Evolutionary conservation across 768 basidiomycete species (phyloP), one percentile per base, ranked within the genome.

Genomic region (Leucogyrophana mollusca): DNA sequence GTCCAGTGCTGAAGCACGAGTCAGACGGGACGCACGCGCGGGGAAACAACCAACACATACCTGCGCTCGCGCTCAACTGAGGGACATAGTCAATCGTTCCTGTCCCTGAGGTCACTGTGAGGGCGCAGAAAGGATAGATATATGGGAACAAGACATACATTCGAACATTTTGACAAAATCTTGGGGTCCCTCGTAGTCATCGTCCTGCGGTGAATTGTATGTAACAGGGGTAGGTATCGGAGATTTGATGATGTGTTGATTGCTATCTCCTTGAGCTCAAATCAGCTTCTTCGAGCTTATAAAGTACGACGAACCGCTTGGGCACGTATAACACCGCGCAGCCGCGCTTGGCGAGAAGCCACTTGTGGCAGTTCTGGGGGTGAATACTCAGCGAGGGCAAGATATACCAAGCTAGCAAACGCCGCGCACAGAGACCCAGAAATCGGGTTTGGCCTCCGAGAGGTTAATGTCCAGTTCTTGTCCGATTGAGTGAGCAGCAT

Each of bases 401-500:
- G 20, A 8, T 18, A 35, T 16, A 17, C n/a, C 13, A 2, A 13
- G 18, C n/a, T 14, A 1, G 3, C 11, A 30, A 22, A 22, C 18
- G 5, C 34, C 14, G 3, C 3, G 69, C 50, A 89, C 87, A 25
- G 87, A 84, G 18, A 85, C 68, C 82, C 83, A 90, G 57, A 91
- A 90, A 64, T 93, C 90, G 9, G 86, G 86, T 41, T 73, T 67
- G 0, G 65, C 65, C 35, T 70, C 67, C 3, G 68, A 69, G 14
- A 91, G 61, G 56, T 89, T 74, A 46, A 89, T 72, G 44, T 77
- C 64, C 5, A 75, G 55, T 55, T 88, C 80, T 55, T 87, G 87
- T 1, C 90, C 90, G 33, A 92, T 77, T 3, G 80, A 77, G 56
- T 92, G 90, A 5, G 90, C 90, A 2, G 78, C 91, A 55, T 94